These are phyloP conservation scores for Xylaria sp. DNA, from an alignment of 2,329 filamentous ascomycete genomes.

Conservation along the genomic window DNA sequence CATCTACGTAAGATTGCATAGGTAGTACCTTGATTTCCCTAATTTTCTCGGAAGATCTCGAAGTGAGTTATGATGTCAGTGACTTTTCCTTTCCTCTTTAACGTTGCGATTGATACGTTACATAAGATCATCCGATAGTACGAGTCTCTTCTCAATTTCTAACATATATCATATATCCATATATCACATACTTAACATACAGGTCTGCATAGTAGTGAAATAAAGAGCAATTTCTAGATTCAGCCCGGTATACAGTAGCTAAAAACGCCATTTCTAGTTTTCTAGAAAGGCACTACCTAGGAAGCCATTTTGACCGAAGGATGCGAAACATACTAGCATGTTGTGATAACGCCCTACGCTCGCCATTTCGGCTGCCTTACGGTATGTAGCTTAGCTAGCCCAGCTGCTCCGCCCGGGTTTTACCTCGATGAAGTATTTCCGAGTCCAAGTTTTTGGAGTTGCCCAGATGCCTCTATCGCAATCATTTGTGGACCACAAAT, in stretches of 20 bases:
- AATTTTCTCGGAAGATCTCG: neutral
- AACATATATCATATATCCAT: no score
- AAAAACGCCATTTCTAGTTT: neutral
- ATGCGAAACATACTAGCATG: neutral
- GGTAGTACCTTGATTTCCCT: neutral
- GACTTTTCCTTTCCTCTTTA: neutral
- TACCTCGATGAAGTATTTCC: constrained; percentile 9
- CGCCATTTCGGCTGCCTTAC: neutral
- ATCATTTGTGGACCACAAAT: constrained; percentile 19
- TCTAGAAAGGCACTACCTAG: neutral
- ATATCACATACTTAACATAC: no score
- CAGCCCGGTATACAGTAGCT: no score
- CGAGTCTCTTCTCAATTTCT: neutral
- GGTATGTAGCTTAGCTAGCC: neutral
- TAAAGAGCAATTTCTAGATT: neutral
- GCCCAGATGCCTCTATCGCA: neutral
- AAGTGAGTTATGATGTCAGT: neutral
- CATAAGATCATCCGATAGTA: neutral
- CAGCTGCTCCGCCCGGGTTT: neutral
- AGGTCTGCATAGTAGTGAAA: neutral
- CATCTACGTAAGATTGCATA: constrained; percentile 15
- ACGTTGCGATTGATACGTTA: neutral
- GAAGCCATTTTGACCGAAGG: neutral
- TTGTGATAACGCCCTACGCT: neutral
- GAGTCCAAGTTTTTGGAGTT: neutral